Evolutionary conservation across 2,329 filamentous ascomycete species (phyloP), one percentile per base, ranked within the genome.

Genomic region (Monosporascus sp.): DNA sequence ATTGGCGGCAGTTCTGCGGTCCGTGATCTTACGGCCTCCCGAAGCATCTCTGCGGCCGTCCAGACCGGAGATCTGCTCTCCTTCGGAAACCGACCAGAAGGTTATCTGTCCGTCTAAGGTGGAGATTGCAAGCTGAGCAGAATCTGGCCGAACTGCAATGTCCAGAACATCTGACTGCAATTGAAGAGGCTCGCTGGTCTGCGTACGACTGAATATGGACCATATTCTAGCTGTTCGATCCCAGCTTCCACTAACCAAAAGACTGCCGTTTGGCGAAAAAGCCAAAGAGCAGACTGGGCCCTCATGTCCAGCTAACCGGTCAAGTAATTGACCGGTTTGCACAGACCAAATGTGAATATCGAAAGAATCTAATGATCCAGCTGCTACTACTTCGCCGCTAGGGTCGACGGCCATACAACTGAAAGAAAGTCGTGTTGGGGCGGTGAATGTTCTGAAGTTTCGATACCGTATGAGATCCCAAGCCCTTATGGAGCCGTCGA

Each of bases 331-430:
- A 3, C 94, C 94, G 1, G 93, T 99, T 68, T 99, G 94, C 4
- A 99, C 95, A 5, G 90, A 97, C 94, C 94, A 99, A 57, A 99
- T 89, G 71, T 99, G 92, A 49, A 99, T 90, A 65, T 97, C 93
- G 60, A 97, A 97, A 5, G 92, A 96, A 69, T 99, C 94, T 17
- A 96, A 79, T 1, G 93, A 97, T 2, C 93, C 94, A 9, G 94
- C 94, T 55, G 93, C 96, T 3, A 99, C 89, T 8, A 99, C 89
- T 70, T 99, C 95, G 50, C 94, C 94, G 58, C 91, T 96, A 0
- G 94, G 92, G 61, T 99, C 95, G n/a, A 97, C 91, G 1, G 94
- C 91, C 68, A 99, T 81, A 53, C 89, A 96, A 17, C 91, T 93
- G 72, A 97, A 99, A 0, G 92, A 95, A 25, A 97, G 75, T 52